Base-by-base conservation (phyloP, 2,329 filamentous ascomycete genomes). In the Westerdykella sp. region DNA sequence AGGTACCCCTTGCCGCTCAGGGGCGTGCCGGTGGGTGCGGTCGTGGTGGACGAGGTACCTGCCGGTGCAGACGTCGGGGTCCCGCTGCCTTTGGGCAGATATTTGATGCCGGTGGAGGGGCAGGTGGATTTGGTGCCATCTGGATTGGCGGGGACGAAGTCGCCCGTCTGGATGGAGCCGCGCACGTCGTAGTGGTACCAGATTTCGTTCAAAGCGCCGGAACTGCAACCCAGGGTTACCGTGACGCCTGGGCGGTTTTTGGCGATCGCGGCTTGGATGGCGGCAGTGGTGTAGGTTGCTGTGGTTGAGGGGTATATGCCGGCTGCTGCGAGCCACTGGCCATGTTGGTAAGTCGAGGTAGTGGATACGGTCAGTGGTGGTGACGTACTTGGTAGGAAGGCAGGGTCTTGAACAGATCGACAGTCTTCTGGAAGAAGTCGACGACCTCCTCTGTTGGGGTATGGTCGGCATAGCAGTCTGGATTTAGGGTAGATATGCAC, bases 401-500 rank as follows among this genome's bases (percentile, higher is more conserved):
- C 9, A 87, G 70, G 0, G 70, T 70, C 63, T 84, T 78, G 72
- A 85, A 88, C 2, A 87, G 60, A 18, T 75, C 71, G 5, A 86
- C 81, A 2, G 81, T 73, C 45, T 74, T 77, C 56, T 82, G 71
- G 67, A 87, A 87, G 68, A 78, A 88, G 60, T 84, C 82, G 11
- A 79, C 75, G 1, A 81, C 80, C 56, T 87, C 84, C 47, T 84
- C 73, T 10, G 76, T 77, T 0, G 75, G 65, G 42, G 72, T 66
- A 55, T 77, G 76, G 43, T 75, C 67, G 31, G 70, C 69, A 67
- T 86, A 87, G 72, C 84, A 87, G 15, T 67, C 58, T 0, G 81
- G 76, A 2, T 81, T 68, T 37, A 87, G 75, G 0, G 84, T 87
- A 59, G 78, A 81, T 56, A 87, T 80, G 67, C 84, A 87, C 11